phyloP scores from a whole-genome alignment of 345 rosid species.

The Citrus inodora region DNA sequence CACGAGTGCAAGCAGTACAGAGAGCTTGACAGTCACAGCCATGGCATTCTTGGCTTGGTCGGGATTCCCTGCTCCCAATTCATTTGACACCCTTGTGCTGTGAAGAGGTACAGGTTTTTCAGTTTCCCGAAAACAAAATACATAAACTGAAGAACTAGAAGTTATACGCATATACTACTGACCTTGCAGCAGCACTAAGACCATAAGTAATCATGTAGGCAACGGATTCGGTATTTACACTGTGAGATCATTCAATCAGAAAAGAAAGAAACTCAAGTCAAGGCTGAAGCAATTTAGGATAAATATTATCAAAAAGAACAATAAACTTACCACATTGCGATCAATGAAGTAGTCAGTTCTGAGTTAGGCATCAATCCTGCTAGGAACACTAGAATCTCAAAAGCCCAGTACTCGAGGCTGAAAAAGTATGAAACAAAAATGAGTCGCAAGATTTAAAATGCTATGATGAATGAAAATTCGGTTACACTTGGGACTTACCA shows the following conservation, averaged over 20 bases:
- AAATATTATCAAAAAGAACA: not conserved
- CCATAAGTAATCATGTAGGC: not conserved
- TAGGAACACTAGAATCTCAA: conserved; percentile 42
- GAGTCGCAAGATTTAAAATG: not conserved
- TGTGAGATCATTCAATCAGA: not conserved
- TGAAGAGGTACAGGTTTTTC: not conserved
- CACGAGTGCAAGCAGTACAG: not conserved
- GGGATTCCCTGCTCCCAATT: not conserved
- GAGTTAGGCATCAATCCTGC: conserved; percentile 43
- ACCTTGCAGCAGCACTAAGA: not conserved
- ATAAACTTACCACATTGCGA: conserved; percentile 34
- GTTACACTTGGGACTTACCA: not conserved
- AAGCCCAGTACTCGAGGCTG: conserved; percentile 32
- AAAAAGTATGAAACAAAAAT: not conserved
- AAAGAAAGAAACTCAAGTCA: not conserved
- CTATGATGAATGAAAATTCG: not conserved
- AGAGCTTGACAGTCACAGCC: not conserved
- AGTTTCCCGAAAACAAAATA: not conserved
- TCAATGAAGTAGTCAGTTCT: conserved; percentile 30
- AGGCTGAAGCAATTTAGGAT: not conserved
- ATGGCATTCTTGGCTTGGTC: not conserved
- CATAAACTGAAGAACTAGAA: not conserved
- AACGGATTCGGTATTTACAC: not conserved
- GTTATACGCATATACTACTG: not conserved
- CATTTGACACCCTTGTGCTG: not conserved